Conservation (phyloP, 1,139 yeast genomes). For the Debaryomycetaceae sp. region DNA sequence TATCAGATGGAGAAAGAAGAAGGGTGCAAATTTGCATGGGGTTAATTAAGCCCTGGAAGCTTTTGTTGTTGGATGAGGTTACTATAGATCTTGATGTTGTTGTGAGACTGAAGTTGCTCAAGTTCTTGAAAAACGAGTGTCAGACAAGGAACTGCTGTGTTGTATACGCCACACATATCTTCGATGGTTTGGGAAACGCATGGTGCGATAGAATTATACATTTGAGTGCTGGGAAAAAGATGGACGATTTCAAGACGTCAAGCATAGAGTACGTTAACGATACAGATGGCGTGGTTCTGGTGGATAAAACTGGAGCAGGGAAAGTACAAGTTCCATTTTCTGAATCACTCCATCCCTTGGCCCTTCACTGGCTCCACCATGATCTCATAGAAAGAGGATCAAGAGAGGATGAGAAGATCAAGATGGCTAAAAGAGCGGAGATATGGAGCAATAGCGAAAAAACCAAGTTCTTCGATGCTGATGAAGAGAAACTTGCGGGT, state of each 20-base stretch:
- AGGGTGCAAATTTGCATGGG: conserved; percentile 96
- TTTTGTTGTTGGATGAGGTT: conserved; percentile 84
- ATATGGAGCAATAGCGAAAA: conserved; percentile 44
- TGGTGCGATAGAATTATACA: conserved; percentile 93
- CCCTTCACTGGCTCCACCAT: conserved; percentile 57
- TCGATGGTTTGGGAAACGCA: conserved; percentile 76
- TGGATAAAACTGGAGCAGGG: conserved; percentile 8
- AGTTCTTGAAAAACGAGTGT: conserved; percentile 71
- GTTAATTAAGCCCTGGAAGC: conserved; percentile 81
- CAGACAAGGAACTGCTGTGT: conserved; percentile 61
- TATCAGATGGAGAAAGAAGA: conserved; percentile 93
- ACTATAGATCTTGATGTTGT: conserved; percentile 94
- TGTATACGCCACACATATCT: conserved; percentile 93
- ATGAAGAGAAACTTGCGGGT: conserved; percentile 39
- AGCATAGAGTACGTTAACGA: conserved; percentile 18
- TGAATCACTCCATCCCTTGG: conserved; percentile 66
- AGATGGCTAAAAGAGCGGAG: conserved; percentile 42
- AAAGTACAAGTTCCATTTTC: conserved; percentile 39
- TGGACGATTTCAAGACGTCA: conserved; percentile 21
- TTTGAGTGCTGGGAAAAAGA: conserved; percentile 60
- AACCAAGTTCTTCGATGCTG: conserved; percentile 45
- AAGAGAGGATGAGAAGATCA: conserved; percentile 49
- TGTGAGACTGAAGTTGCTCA: conserved; percentile 71
- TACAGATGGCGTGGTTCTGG: conserved; percentile 9
- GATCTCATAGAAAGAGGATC: conserved; percentile 55